A percentile compares a stretch with the other conserved stretches of the same genome.
These are phyloP conservation scores for Trametes sp. DNA, from an alignment of 1,284 basidiomycete genomes.

Conservation along the genomic window DNA sequence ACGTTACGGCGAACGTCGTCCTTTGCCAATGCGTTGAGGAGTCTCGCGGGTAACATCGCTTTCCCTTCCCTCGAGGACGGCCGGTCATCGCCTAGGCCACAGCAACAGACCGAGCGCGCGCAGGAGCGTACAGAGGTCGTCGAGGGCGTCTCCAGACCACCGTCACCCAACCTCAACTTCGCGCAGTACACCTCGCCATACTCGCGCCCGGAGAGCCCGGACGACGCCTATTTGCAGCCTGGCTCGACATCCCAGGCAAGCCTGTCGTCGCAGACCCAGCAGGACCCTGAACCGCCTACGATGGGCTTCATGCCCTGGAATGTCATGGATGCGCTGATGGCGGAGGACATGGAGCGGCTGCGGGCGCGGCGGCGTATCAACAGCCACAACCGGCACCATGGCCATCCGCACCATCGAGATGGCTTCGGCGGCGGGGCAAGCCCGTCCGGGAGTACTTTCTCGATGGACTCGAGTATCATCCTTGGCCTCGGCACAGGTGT, in stretches of 20 bases:
- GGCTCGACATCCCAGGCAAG: slow-evolving; percentile 42
- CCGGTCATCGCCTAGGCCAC: slow-evolving; percentile 53
- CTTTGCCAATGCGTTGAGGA: slow-evolving; percentile 85
- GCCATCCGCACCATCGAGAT: slow-evolving; percentile 27
- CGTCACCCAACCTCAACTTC: slow-evolving; percentile 78
- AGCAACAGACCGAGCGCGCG: slow-evolving; percentile 16
- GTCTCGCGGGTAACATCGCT: slow-evolving; percentile 73
- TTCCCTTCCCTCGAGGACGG: slow-evolving; percentile 69
- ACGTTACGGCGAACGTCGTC: slow-evolving; percentile 84
- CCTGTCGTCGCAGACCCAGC: slow-evolving; percentile 19
- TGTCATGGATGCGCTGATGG: slow-evolving; percentile 87
- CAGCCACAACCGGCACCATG: slow-evolving; percentile 43
- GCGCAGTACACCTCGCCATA: slow-evolving; percentile 83
- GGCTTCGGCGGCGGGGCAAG: slow-evolving; percentile 56
- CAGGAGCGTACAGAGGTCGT: slow-evolving; percentile 41
- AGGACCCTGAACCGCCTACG: slow-evolving; percentile 37
- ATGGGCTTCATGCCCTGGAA: slow-evolving; percentile 71
- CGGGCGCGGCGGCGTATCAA: slow-evolving; percentile 66
- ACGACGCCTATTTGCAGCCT: slow-evolving; percentile 29
- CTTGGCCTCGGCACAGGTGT: slow-evolving; percentile 77
- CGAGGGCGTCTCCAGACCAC: slow-evolving; percentile 66
- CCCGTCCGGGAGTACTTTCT: slow-evolving; percentile 77
- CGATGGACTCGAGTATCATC: slow-evolving; percentile 76
- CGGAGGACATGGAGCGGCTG: slow-evolving; percentile 90
- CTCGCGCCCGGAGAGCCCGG: slow-evolving; percentile 56